Evolutionary conservation across 148 eudicot genomes (phyloP).

Genomic region (Rhododendron molle): DNA sequence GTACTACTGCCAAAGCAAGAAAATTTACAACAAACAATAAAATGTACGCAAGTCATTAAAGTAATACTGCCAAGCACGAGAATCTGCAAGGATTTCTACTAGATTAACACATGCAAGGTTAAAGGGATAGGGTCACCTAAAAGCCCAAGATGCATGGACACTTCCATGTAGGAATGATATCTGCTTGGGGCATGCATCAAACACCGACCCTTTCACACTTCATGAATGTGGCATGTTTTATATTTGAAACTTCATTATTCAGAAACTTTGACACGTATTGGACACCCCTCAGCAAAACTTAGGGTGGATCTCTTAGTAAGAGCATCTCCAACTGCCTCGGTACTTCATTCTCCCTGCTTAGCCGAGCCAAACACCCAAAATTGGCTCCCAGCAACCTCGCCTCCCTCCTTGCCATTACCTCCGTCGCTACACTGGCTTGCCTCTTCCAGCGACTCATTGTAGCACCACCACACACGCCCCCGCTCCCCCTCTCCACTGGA

Average conservation of each 20-base stretch:
- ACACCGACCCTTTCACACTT: background rate
- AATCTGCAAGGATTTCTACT: conserved; percentile 6
- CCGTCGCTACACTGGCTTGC: too few relatives aligned
- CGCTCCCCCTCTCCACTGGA: too few relatives aligned
- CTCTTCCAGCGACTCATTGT: too few relatives aligned
- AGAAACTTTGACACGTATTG: background rate
- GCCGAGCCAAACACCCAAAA: too few relatives aligned
- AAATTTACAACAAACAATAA: background rate
- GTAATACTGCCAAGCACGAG: conserved; percentile 8
- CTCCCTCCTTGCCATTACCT: too few relatives aligned
- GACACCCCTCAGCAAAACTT: background rate
- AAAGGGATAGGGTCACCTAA: background rate
- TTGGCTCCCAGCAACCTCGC: too few relatives aligned
- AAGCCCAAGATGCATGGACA: background rate
- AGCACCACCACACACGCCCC: too few relatives aligned
- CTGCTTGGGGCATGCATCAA: background rate
- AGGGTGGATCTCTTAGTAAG: background rate
- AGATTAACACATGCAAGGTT: background rate
- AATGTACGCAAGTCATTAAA: background rate
- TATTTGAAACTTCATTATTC: background rate
- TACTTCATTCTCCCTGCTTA: too few relatives aligned
- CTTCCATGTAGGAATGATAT: background rate
- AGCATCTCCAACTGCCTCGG: too few relatives aligned
- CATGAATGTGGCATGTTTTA: background rate
- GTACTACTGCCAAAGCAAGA: background rate